phyloP scores from a whole-genome alignment of 179 eudicot genomes.

The Gypsophila paniculata region DNA sequence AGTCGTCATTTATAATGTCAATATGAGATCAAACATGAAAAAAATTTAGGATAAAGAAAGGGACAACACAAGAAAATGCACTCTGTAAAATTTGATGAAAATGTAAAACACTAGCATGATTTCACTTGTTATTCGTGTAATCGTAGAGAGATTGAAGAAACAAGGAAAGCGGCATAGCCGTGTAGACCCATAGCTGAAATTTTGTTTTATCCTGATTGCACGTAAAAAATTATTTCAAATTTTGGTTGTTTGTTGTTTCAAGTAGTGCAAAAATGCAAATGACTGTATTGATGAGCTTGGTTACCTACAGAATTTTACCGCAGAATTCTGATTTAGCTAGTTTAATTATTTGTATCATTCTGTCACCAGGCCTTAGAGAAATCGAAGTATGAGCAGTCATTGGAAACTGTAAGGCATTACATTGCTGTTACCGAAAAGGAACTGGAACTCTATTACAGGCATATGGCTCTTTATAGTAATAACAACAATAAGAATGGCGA shows the following conservation, averaged over 20 bases:
- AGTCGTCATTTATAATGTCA: not conserved
- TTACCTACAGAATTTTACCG: not conserved
- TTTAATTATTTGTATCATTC: slow-evolving; percentile 4
- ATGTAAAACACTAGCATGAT: not conserved
- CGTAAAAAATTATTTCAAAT: too few species aligned
- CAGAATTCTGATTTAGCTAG: not conserved
- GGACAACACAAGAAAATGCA: not conserved
- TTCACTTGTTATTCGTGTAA: not conserved
- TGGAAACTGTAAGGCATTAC: slow-evolving; percentile 80
- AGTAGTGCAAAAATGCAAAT: too few species aligned
- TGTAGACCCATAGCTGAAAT: not conserved
- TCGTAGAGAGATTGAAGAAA: not conserved
- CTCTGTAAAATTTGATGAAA: too few species aligned
- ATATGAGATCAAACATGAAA: not conserved
- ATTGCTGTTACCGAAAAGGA: slow-evolving; percentile 83
- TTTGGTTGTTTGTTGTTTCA: too few species aligned
- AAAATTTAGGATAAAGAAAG: not conserved
- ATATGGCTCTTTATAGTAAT: slow-evolving; percentile 69
- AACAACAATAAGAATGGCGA: slow-evolving; percentile 33
- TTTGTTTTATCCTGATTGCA: too few species aligned
- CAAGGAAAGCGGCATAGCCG: not conserved
- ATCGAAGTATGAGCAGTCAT: slow-evolving; percentile 86
- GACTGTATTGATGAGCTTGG: too few species aligned
- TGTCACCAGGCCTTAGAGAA: slow-evolving; percentile 70
- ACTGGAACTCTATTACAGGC: slow-evolving; percentile 80